Evolutionary conservation across 441 rosid species (phyloP), one percentile per base, ranked within the genome.

Genomic region (Sinapis alba): DNA sequence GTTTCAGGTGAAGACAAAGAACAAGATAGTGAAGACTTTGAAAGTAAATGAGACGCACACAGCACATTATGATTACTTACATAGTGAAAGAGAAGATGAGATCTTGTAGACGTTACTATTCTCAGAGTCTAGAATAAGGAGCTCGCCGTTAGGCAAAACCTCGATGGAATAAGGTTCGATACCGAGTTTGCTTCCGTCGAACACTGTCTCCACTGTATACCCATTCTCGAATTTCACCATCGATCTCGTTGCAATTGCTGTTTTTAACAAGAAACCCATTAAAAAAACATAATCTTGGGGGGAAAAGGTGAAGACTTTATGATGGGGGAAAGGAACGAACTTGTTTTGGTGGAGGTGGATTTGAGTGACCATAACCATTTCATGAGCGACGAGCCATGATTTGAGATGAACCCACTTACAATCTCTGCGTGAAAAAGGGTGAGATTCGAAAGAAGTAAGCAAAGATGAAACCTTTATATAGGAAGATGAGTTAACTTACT

Each of bases 171-270:
- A 76, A 30, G 98, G 98, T 80, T 91, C 98, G 63, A 91, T 81
- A 68, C 98, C 97, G 53, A 89, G 92, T 74, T 91, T 93, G 75
- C 98, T 93, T 74, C 98, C 98, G 72, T 93, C 98, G 80, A 93
- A 93, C 73, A 93, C 96, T 3, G 98, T 93, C 84, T 93, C 98
- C 75, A 93, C 98, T 36, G 85, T 76, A 68, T 89, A 93, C 20
- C 98, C 98, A 80, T 88, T 76, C 77, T 93, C 98, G 41, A 87
- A 93, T 84, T 89, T 93, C 97, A 93, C 86, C 91, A 83, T 79
- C 62, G 98, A 89, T 76, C 96, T 93, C 71, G 89, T 86, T 36
- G 89, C 41, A 72, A 89, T 80, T 1, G 92, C 98, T 93, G 83
- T 62, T 74, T 58, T 38, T 51, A 75, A 45, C 50, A 68, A 56